These are phyloP conservation scores for Paraphaeosphaeria sporulosa DNA, from an alignment of 2,329 filamentous ascomycete species.

Conservation along the genomic window DNA sequence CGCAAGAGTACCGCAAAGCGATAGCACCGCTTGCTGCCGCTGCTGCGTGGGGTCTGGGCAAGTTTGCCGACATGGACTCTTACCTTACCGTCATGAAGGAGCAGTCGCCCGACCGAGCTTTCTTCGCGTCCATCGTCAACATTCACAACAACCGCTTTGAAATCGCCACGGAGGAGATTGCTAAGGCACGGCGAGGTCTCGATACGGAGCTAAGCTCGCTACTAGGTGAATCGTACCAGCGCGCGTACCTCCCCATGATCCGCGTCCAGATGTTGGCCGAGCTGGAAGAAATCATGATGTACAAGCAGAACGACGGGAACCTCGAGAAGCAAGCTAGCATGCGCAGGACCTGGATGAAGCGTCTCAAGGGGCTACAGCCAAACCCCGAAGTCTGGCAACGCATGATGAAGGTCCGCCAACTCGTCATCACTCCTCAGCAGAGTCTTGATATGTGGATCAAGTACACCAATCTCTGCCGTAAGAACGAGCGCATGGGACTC, in stretches of 20 bases:
- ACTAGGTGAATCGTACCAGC: constrained; percentile 97
- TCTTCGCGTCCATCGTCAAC: constrained; percentile 95
- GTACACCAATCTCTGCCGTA: constrained; percentile 96
- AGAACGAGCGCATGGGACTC: constrained; percentile 91
- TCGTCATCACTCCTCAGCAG: constrained; percentile 90
- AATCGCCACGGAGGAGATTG: constrained; percentile 86
- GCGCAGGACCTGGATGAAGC: constrained; percentile 93
- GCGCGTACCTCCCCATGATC: constrained; percentile 97
- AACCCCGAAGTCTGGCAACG: constrained; percentile 99
- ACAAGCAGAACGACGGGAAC: constrained; percentile 86
- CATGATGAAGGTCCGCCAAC: constrained; percentile 91
- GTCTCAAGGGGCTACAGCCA: constrained; percentile 91
- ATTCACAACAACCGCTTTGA: constrained; percentile 96
- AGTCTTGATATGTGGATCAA: constrained; percentile 99
- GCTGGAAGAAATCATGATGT: constrained; percentile 95
- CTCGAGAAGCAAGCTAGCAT: constrained; percentile 88
- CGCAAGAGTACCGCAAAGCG: constrained; percentile 83
- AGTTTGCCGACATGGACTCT: constrained; percentile 98
- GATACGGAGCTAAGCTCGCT: constrained; percentile 95
- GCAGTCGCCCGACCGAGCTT: constrained; percentile 90
- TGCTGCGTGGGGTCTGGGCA: constrained; percentile 93
- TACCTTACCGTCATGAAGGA: constrained; percentile 96
- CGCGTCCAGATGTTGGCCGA: constrained; percentile 99
- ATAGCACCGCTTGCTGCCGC: constrained; percentile 95
- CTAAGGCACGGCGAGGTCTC: constrained; percentile 89